These are phyloP conservation scores for Pelargonium fulgidum DNA, from an alignment of 441 rosid species.

Conservation along the genomic window DNA sequence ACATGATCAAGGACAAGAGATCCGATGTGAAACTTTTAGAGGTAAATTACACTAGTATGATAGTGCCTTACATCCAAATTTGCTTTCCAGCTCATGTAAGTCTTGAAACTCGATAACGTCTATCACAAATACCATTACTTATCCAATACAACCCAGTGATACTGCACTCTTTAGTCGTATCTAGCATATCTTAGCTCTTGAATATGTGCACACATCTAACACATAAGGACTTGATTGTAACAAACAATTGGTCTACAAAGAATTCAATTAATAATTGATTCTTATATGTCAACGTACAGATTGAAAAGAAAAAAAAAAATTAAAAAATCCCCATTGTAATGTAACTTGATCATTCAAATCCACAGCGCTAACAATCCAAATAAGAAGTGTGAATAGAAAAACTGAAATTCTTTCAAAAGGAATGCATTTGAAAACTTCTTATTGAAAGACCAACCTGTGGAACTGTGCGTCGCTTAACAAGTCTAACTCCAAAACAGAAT, in stretches of 20 bases:
- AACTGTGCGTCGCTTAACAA: constrained; percentile 74
- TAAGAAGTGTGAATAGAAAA: background rate
- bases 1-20: background rate
- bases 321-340: background rate
- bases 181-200: background rate
- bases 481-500: constrained; percentile 89
- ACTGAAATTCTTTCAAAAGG: too few species aligned
- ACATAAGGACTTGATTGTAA: background rate
- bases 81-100: too few species aligned
- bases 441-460: constrained; percentile 54
- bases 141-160: background rate
- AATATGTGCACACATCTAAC: background rate
- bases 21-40: background rate
- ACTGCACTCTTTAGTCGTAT: background rate
- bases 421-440: background rate
- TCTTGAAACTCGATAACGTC: background rate
- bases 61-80: background rate
- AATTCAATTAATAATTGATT: background rate
- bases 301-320: background rate
- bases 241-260: background rate
- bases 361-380: background rate
- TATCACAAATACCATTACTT: background rate
- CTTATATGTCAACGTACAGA: background rate
- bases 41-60: background rate
- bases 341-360: background rate